These are phyloP conservation scores for Hippophae tibetana DNA, from an alignment of 306 rosid genomes.

Conservation along the genomic window DNA sequence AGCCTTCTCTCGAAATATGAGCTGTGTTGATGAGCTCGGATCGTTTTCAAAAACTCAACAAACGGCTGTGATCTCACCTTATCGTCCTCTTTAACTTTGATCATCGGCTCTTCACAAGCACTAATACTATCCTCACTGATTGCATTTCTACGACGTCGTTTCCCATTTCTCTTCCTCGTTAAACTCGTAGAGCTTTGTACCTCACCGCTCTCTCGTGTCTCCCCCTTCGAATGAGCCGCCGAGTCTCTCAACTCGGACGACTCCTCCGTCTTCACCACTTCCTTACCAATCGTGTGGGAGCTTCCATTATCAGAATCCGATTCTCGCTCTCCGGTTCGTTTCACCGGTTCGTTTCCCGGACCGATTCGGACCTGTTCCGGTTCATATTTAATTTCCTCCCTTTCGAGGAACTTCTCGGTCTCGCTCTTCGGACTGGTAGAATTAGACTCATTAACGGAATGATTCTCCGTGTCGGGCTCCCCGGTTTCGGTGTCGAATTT, in stretches of 20 bases:
- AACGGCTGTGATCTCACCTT: slow-evolving; percentile 49
- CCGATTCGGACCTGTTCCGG: slow-evolving; percentile 24
- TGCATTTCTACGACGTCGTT: slow-evolving; percentile 31
- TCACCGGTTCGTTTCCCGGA: slow-evolving; percentile 27
- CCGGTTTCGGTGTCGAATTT: not conserved
- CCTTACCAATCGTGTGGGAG: slow-evolving; percentile 41
- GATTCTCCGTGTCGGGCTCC: slow-evolving; percentile 59
- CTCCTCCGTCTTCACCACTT: slow-evolving; percentile 32
- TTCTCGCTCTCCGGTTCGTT: slow-evolving; percentile 2
- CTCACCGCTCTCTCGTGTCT: slow-evolving; percentile 59
- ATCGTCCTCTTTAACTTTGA: slow-evolving; percentile 13
- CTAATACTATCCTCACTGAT: slow-evolving; percentile 15
- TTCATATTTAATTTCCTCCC: slow-evolving; percentile 1
- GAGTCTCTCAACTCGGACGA: slow-evolving; percentile 57
- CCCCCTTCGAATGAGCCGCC: slow-evolving; percentile 46
- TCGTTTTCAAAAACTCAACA: slow-evolving; percentile 37
- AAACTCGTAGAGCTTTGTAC: slow-evolving; percentile 82
- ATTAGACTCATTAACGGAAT: slow-evolving; percentile 73
- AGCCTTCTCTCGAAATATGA: slow-evolving; percentile 67
- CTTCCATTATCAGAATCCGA: slow-evolving; percentile 63
- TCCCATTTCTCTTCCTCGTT: slow-evolving; percentile 34
- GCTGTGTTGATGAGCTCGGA: slow-evolving; percentile 45
- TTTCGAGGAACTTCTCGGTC: slow-evolving; percentile 30
- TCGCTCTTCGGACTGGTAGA: slow-evolving; percentile 60
- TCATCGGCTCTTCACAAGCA: slow-evolving; percentile 12